These are phyloP conservation scores for Nakaseomyces glabratus DNA, from an alignment of 1,139 yeast genomes.

Conservation along the genomic window DNA sequence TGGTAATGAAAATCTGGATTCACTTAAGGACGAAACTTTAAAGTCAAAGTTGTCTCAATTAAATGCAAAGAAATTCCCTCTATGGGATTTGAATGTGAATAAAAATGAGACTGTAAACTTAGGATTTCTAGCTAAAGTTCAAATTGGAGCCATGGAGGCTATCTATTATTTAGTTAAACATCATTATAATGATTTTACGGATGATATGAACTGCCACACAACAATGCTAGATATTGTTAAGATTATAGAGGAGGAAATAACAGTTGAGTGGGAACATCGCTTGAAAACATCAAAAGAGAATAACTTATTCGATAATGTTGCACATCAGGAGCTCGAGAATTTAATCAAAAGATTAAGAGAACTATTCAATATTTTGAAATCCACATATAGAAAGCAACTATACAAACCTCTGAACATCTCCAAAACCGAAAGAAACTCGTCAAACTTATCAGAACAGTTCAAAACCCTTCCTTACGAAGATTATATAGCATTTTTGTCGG, in stretches of 20 bases:
- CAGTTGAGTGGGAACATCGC: conserved; percentile 58
- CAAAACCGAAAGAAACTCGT: conserved; percentile 19
- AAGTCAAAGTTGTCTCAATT: background rate
- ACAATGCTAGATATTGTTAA: conserved; percentile 60
- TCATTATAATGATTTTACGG: conserved; percentile 68
- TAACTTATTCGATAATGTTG: conserved; percentile 15
- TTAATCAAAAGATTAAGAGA: conserved; percentile 44
- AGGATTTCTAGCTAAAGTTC: conserved; percentile 56
- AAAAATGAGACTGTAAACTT: conserved; percentile 33
- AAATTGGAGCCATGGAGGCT: conserved; percentile 74
- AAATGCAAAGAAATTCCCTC: conserved; percentile 27
- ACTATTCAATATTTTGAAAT: conserved; percentile 61
- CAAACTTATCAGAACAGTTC: conserved; percentile 16
- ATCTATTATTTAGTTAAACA: conserved; percentile 62
- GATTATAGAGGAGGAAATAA: conserved; percentile 57
- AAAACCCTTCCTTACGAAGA: conserved; percentile 16
- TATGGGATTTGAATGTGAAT: conserved; percentile 39
- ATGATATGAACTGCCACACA: conserved; percentile 53
- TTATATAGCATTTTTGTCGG: conserved; percentile 13
- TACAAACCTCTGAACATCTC: conserved; percentile 55
- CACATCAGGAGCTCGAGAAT: conserved; percentile 28
- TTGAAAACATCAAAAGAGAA: conserved; percentile 12
- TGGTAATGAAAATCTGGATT: conserved; percentile 12
- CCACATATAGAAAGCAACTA: conserved; percentile 65
- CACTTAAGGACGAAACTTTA: conserved; percentile 9